A percentile compares a stretch with the other conserved stretches of the same genome.
Conservation (phyloP, 2,329 filamentous ascomycete species). For the Hypoxylon sp. region DNA sequence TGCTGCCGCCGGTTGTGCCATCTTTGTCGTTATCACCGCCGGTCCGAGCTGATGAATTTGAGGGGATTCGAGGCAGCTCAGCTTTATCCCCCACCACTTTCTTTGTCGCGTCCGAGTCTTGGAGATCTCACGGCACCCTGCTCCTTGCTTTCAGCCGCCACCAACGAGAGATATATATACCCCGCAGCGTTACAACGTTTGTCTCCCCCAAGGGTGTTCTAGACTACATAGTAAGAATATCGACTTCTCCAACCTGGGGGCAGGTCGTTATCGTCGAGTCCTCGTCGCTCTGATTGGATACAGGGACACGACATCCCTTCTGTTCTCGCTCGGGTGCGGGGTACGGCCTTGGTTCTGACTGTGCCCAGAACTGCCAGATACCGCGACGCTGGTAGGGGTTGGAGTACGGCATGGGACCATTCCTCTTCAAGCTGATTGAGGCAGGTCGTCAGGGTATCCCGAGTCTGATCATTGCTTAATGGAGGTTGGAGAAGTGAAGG, state of each 20-base stretch:
- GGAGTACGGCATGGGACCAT: slow-evolving; percentile 11
- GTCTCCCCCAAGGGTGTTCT: slow-evolving; percentile 6
- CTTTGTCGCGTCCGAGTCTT: slow-evolving; percentile 16
- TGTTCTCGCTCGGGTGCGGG: slow-evolving; percentile 29
- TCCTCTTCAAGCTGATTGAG: slow-evolving; percentile 3
- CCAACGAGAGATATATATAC: slow-evolving; percentile 7
- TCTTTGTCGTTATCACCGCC: not conserved
- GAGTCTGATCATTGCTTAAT: slow-evolving; percentile 25
- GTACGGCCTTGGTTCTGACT: slow-evolving; percentile 20
- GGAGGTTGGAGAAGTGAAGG: slow-evolving; percentile 17
- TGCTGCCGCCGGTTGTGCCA: slow-evolving; percentile 21
- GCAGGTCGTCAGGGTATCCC: not conserved
- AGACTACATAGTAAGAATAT: too few relatives aligned
- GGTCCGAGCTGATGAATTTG: not conserved
- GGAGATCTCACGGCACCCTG: not conserved
- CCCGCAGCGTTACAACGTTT: slow-evolving; percentile 29
- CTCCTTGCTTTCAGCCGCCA: not conserved
- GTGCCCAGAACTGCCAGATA: slow-evolving; percentile 10
- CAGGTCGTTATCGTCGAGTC: slow-evolving; percentile 21
- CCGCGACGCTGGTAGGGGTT: slow-evolving; percentile 22
- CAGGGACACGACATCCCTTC: slow-evolving; percentile 19
- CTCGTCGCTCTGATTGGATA: slow-evolving; percentile 21
- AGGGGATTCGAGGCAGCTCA: not conserved
- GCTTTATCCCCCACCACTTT: slow-evolving; percentile 12
- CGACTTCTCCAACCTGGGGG: slow-evolving; percentile 8